Base-by-base conservation (phyloP, 225 moss, liverwort and hornwort species). In the Physcomitrellopsis africana region DNA sequence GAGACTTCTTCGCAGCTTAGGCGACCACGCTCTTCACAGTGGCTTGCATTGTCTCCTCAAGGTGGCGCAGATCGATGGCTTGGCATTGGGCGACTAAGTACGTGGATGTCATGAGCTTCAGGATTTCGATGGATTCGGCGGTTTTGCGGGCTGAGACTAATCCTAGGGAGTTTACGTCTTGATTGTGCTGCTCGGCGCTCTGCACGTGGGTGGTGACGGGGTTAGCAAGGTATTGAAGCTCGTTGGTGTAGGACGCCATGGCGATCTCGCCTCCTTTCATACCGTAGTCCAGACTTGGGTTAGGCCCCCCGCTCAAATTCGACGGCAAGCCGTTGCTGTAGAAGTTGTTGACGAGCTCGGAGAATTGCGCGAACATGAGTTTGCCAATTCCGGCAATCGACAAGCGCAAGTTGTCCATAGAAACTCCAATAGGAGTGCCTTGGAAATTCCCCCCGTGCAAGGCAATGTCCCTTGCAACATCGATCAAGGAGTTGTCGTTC, bases 401-500 rank as follows among this genome's bases (percentile, higher is more conserved):
- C 46, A 87, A 41, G 24, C 86, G 81, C 62, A 87, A 65, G 10
- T 87, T 76, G 53, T 87, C 86, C 84, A 87, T 87, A 46, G 86
- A 62, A 7, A 87, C 81, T 9, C 84, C 86, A 37, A 84, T 87
- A 0, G 84, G 84, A 0, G 83, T 87, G 2, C 86, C 86, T 22
- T 87, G 86, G 66, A 87, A 87, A 14, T 87, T 87, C 86, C 86
- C n/a, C 86, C 86, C 20, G 84, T 83, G 20, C 84, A 69, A n/a
- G 86, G 81, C 24, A 74, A 74, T 32, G n/a, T 81, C 81, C 16
- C 86, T 72, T 26, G 81, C 56, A 32, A 87, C 86, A 66, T 87
- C 86, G 29, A 87, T 87, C 45, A 84, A 73, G 14, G 86, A 83
- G 42, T 87, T 87, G 59, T 87, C 86, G 63, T 87, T 87, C 51